These are phyloP conservation scores for Boletus subcaerulescens DNA, from an alignment of 768 basidiomycete genomes.

Conservation along the genomic window DNA sequence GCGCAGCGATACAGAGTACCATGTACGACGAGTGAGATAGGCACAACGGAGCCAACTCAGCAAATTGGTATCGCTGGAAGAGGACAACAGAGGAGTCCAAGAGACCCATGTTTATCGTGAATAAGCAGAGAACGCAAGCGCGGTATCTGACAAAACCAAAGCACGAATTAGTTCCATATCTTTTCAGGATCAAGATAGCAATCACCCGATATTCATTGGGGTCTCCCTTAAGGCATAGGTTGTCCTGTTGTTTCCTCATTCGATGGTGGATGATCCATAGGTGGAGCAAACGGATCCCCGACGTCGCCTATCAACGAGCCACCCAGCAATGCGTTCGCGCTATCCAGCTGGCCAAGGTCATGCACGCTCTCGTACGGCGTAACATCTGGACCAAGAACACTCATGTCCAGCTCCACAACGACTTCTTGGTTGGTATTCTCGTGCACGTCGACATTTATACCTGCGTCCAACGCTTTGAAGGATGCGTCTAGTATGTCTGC, in stretches of 20 bases:
- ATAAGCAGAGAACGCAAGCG: background rate
- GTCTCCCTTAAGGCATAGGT: background rate
- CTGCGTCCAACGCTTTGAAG: constrained; percentile 52
- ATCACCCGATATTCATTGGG: constrained; percentile 5
- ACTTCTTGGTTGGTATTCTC: constrained; percentile 28
- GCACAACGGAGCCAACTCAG: background rate
- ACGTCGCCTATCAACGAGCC: constrained; percentile 57
- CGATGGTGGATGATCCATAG: constrained; percentile 21
- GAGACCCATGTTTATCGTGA: too few relatives aligned
- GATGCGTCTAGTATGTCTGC: constrained; percentile 51
- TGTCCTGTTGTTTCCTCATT: constrained; percentile 13
- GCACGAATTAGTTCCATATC: constrained; percentile 2
- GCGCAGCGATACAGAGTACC: too few relatives aligned
- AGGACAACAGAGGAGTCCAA: background rate
- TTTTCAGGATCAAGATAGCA: background rate
- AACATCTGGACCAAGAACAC: constrained; percentile 63
- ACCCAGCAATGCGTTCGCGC: constrained; percentile 52
- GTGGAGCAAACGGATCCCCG: constrained; percentile 55
- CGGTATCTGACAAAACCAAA: background rate
- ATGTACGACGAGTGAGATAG: too few relatives aligned
- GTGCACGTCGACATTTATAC: constrained; percentile 41
- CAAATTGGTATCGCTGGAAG: background rate
- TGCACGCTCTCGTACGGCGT: constrained; percentile 50
- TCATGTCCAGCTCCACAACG: constrained; percentile 59
- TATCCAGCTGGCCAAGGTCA: constrained; percentile 57